Evolutionary conservation across 2,329 filamentous ascomycete species (phyloP), one percentile per base, ranked within the genome.

Genomic region (Venturia nashicola): DNA sequence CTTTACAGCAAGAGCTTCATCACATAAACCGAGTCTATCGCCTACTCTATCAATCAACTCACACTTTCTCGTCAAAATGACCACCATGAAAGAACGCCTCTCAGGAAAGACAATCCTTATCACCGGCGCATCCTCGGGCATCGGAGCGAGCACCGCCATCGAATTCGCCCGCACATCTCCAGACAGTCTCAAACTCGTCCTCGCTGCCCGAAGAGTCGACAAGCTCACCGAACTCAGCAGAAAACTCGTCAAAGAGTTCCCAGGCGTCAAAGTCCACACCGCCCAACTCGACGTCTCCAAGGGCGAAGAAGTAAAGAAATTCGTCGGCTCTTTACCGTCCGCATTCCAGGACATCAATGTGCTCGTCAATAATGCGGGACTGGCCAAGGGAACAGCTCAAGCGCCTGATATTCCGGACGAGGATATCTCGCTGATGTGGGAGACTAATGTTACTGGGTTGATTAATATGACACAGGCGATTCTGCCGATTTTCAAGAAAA

Each of bases 381-480:
- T 97, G 23, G 93, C 96, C 66, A 93, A 89, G 76, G 92, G 91
- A 67, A 84, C 96, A 14, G 93, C 90, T 61, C 86, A 88, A 72
- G 91, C 91, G 0, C 92, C 92, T 20, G 83, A 90, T 48, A 97
- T 99, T 72, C 82, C 81, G 18, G 82, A 89, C 70, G 86, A 87
- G 65, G 93, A 99, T 77, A 88, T 97, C 70, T 82, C 88, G 70
- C 72, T 86, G 74, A 97, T 97, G 91, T 90, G 97, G 73, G 78
- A 83, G 59, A 97, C 94, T 65, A 99, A 99, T 74, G 92, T 97
- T 62, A 94, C 89, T 1, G 94, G 94, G 36, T 81, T 99, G 42
- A 94, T 99, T 79, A 90, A 93, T 80, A 90, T 97, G 88, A 97
- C 94, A 0, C 94, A 99, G 80, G 90, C 90, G 57, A 81, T 97